A percentile compares a stretch with the other conserved stretches of the same genome.
These are phyloP conservation scores for Isatis tinctoria DNA, from an alignment of 345 rosid genomes.

Conservation along the genomic window DNA sequence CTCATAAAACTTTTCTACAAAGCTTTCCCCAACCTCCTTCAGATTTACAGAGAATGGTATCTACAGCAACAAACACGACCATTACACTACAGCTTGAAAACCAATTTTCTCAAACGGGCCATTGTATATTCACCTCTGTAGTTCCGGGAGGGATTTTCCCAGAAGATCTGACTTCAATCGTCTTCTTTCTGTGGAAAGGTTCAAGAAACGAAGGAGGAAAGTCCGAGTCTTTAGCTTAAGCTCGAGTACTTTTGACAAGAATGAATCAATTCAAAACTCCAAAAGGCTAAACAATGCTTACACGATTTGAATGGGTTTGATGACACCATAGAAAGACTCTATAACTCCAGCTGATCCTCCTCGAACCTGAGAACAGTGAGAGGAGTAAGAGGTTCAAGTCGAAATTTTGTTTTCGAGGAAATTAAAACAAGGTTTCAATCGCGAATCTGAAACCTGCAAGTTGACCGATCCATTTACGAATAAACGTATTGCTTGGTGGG, in stretches of 20 bases:
- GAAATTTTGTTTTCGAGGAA: background rate
- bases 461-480: constrained; percentile 62
- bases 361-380: constrained; percentile 46
- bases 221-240: background rate
- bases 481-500: constrained; percentile 73
- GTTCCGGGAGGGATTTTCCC: constrained; percentile 80
- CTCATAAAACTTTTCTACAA: constrained; percentile 63
- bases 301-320: constrained; percentile 73
- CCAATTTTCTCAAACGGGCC: background rate
- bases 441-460: constrained; percentile 52
- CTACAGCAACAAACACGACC: constrained; percentile 33
- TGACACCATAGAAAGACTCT: constrained; percentile 72
- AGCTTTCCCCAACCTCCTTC: constrained; percentile 50
- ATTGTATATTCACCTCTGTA: constrained; percentile 58
- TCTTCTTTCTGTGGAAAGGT: constrained; percentile 51
- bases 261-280: background rate
- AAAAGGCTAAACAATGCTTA: constrained; percentile 27
- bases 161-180: constrained; percentile 49
- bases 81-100: background rate
- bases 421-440: background rate
- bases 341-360: constrained; percentile 92
- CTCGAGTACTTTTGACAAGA: background rate
- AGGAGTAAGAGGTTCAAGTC: background rate
- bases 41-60: constrained; percentile 63
- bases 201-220: background rate